Evolutionary conservation across 371 early-diverging fungal species (phyloP).

Genomic region (Saksenaea oblongispora): DNA sequence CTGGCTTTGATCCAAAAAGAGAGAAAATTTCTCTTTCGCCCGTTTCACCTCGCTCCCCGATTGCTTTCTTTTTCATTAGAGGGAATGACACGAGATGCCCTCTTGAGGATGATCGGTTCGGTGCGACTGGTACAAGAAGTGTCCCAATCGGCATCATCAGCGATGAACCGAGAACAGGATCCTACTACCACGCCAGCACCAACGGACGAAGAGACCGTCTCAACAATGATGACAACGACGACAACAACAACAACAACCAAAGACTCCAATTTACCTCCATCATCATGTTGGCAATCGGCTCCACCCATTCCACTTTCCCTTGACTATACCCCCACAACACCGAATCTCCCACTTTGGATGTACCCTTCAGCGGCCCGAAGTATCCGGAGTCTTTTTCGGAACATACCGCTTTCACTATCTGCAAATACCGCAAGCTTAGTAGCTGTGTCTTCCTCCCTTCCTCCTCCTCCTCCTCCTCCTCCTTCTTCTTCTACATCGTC

Average conservation of each 20-base stretch:
- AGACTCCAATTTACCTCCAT: neutral
- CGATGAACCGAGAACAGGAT: constrained; percentile 5
- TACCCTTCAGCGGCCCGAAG: constrained; percentile 14
- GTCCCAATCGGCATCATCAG: constrained; percentile 28
- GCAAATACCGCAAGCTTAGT: neutral
- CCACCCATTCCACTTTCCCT: constrained; percentile 14
- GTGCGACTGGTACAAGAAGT: constrained; percentile 54
- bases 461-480: constrained; percentile 16
- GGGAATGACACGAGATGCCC: constrained; percentile 21
- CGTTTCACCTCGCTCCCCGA: neutral
- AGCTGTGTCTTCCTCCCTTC: neutral
- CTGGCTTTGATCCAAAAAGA: neutral
- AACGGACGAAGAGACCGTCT: neutral
- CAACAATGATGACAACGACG: neutral
- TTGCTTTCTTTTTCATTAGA: neutral
- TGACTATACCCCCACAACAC: constrained; percentile 14
- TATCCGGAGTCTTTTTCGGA: constrained; percentile 15
- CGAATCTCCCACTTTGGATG: constrained; percentile 16
- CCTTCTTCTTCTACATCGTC: constrained; percentile 17
- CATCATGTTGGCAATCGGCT: constrained; percentile 12
- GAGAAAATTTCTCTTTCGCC: constrained; percentile 5
- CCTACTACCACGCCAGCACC: constrained; percentile 9
- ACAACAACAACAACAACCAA: neutral
- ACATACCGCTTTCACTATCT: neutral
- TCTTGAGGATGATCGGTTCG: constrained; percentile 48